These are phyloP conservation scores for Polytolypa hystricis DNA, from an alignment of 2,329 filamentous ascomycete species.

Conservation along the genomic window DNA sequence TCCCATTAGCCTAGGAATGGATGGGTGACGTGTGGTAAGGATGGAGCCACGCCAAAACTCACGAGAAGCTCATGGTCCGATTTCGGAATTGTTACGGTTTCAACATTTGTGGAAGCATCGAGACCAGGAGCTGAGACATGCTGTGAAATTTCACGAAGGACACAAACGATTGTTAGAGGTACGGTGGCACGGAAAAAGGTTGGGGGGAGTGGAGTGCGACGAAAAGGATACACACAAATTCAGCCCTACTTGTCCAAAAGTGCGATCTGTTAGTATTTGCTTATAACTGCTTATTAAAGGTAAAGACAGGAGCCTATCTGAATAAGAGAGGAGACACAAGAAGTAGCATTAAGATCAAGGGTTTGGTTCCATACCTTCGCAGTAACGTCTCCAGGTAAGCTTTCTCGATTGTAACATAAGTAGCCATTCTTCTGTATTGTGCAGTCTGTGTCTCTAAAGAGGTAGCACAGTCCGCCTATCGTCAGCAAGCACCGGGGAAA, in stretches of 20 bases:
- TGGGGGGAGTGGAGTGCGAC: not conserved
- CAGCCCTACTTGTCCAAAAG: conserved; percentile 4
- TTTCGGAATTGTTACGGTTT: conserved; percentile 46
- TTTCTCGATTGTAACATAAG: conserved; percentile 48
- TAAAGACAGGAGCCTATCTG: too few relatives aligned
- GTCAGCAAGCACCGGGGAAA: too few relatives aligned
- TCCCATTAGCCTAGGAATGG: conserved; percentile 8
- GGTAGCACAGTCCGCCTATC: not conserved
- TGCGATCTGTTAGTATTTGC: too few relatives aligned
- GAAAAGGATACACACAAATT: conserved; percentile 5
- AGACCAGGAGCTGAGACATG: conserved; percentile 30
- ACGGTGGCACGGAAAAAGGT: not conserved
- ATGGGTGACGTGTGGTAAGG: conserved; percentile 9
- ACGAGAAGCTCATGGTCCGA: conserved; percentile 52
- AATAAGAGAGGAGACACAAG: not conserved
- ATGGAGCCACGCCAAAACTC: conserved; percentile 15
- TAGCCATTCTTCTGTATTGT: conserved; percentile 15
- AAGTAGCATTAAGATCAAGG: not conserved
- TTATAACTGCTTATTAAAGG: too few relatives aligned
- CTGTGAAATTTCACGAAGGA: conserved; percentile 25
- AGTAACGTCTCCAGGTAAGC: conserved; percentile 51
- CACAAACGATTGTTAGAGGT: conserved; percentile 2
- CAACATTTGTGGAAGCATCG: conserved; percentile 24
- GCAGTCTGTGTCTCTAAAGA: conserved; percentile 1
- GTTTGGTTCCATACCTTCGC: conserved; percentile 41